Conservation (phyloP, 192 early-diverging fungal species). For the Phlyctochytrium planicorne region DNA sequence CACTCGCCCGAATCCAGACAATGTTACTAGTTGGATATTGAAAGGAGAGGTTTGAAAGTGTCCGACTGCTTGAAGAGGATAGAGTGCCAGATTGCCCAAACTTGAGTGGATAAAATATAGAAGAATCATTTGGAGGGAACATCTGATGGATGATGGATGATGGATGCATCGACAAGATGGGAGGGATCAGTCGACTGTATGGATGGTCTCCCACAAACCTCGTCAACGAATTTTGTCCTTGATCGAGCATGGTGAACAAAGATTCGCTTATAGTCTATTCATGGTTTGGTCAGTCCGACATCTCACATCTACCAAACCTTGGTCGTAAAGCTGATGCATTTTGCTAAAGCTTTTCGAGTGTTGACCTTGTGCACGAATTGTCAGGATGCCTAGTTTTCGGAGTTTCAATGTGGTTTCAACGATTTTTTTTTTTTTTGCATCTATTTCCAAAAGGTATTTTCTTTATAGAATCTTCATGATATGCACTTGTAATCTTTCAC, state of each 20-base stretch:
- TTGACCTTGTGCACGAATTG: no score
- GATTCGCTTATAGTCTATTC: slow-evolving; percentile 28
- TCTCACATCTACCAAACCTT: neutral
- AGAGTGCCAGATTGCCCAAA: neutral
- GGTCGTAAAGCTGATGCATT: slow-evolving; percentile 4
- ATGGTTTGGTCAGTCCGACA: neutral
- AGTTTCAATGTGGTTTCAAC: no score
- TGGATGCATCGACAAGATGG: neutral
- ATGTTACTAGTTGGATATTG: slow-evolving; percentile 9
- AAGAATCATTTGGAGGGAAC: slow-evolving; percentile 12
- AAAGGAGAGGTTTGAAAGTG: neutral
- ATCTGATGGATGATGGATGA: slow-evolving; percentile 1
- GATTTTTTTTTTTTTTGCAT: no score
- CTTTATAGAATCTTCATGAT: no score
- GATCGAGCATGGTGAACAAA: slow-evolving; percentile 21
- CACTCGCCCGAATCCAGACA: slow-evolving; percentile 28
- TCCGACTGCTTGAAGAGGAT: neutral
- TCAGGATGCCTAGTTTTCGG: no score
- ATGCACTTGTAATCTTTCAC: no score
- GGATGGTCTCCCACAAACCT: slow-evolving; percentile 13
- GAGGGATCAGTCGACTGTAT: neutral
- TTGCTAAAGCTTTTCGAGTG: no score
- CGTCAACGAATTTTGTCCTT: slow-evolving; percentile 21
- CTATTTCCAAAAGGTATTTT: no score
- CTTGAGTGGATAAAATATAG: slow-evolving; percentile 3